Evolutionary conservation across 352 stramenopile genomes (phyloP), one percentile per base, ranked within the genome.

Genomic region (Globisporangium mamillatum): DNA sequence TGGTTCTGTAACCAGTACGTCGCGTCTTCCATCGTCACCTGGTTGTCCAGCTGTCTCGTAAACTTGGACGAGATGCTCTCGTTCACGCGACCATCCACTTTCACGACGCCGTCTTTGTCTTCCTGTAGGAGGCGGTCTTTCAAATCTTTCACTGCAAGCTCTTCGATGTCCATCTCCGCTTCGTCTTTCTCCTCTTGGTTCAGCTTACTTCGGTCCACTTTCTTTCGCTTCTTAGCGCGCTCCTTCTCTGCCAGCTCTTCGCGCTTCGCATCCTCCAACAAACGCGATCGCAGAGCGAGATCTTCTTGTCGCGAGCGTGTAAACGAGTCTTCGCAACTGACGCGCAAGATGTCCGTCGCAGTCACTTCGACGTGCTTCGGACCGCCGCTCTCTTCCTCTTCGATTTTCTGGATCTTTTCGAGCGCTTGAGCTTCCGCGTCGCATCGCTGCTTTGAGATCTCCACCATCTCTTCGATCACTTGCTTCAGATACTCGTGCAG

Each of bases 401-500:
- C 78, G 27, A 70, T 78, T 58, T 84, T 85, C 50, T 83, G 73
- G 34, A 91, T 59, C 25, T 77, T 67, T 9, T 88, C 81, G 0
- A 93, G 67, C 1, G 80, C 65, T 36, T 88, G 80, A 2, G 75
- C 81, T 22, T 75, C 70, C 6, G 65, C 67, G 64, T 96, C 85
- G 9, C 84, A 74, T 12, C 88, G 86, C 53, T 94, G 85, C 64
- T 92, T 93, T 0, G 88, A 78, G 22, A 90, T 72, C 36, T 93
- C 80, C 14, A 94, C 88, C 85, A 96, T 93, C 66, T 96, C 88
- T 64, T 96, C 88, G 1, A 94, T 81, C 6, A 89, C 79, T 74
- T 96, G 88, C 70, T 93, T 94, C 27, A 96, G 66, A 54, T 96
- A 94, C 60, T 94, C 86, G 50, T 93, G 86, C 34, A 96, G 75